phyloP scores from a whole-genome alignment of 1,284 basidiomycete genomes.

The Acaromyces ingoldii region DNA sequence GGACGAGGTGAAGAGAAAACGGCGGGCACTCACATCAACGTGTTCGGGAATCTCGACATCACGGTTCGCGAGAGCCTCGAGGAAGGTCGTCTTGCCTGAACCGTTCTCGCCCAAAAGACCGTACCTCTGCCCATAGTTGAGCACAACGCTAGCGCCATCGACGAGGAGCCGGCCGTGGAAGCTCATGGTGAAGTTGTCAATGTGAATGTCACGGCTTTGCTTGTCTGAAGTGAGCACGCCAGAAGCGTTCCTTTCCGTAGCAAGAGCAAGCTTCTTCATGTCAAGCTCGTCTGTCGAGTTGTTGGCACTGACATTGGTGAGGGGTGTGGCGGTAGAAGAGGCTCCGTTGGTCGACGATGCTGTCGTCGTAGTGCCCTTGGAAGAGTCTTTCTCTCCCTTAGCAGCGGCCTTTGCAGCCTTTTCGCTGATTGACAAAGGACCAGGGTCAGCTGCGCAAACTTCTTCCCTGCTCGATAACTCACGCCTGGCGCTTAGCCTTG shows the following conservation, averaged over 20 bases:
- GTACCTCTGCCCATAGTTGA: conserved; percentile 93
- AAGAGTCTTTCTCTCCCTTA: conserved; percentile 39
- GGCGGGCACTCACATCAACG: conserved; percentile 63
- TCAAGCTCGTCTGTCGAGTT: conserved; percentile 35
- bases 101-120: conserved; percentile 96
- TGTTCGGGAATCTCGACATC: conserved; percentile 92
- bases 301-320: conserved; percentile 37
- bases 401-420: conserved; percentile 49
- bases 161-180: conserved; percentile 94
- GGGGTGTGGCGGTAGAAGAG: conserved; percentile 21
- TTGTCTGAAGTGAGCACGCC: conserved; percentile 89
- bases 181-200: conserved; percentile 89
- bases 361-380: conserved; percentile 33
- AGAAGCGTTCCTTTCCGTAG: conserved; percentile 48
- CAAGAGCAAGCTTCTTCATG: conserved; percentile 49
- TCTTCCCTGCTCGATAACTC: conserved; percentile 13
- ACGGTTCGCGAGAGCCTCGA: conserved; percentile 46
- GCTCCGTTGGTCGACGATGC: conserved; percentile 21
- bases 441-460: background rate
- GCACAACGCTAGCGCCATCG: conserved; percentile 79
- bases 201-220: conserved; percentile 93
- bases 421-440: conserved; percentile 26
- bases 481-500: conserved; percentile 52
- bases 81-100: conserved; percentile 77
- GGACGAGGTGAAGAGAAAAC: no score